Evolutionary conservation across 2,329 filamentous ascomycete genomes (phyloP).

Genomic region (Phialemoniopsis sp.): DNA sequence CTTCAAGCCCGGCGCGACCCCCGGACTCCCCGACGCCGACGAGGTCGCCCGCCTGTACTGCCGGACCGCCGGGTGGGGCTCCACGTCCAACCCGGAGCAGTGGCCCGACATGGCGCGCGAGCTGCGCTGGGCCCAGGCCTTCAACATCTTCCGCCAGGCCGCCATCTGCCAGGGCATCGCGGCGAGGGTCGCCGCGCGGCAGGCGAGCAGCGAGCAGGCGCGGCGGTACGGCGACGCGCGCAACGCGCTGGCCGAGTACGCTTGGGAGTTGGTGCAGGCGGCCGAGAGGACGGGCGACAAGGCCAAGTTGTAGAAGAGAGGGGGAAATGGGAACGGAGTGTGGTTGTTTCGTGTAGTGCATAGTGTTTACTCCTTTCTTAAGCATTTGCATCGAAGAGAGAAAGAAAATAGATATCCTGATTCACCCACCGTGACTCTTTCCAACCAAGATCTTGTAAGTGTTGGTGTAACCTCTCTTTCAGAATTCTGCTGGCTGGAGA

Average conservation of each 20-base stretch:
- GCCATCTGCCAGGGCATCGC: slow-evolving; percentile 84
- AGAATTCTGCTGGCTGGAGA: no score
- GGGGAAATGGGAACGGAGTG: not conserved
- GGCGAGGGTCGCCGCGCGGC: slow-evolving; percentile 75
- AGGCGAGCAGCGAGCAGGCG: slow-evolving; percentile 86
- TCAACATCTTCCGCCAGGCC: slow-evolving; percentile 56
- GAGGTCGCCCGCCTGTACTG: slow-evolving; percentile 29
- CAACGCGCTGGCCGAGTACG: slow-evolving; percentile 69
- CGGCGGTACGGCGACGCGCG: slow-evolving; percentile 66
- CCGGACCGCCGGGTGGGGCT: slow-evolving; percentile 53
- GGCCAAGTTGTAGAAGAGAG: slow-evolving; percentile 10
- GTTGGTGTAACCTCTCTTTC: no score
- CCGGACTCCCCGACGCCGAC: slow-evolving; percentile 43
- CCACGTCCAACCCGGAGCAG: slow-evolving; percentile 7
- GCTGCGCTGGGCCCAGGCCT: slow-evolving; percentile 57
- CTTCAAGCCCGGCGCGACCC: slow-evolving; percentile 60
- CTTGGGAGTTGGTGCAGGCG: slow-evolving; percentile 67
- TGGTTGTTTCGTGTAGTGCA: not conserved
- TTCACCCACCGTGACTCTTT: no score
- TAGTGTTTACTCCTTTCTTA: no score
- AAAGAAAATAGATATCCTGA: no score
- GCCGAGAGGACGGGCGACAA: slow-evolving; percentile 10
- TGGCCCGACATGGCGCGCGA: slow-evolving; percentile 33
- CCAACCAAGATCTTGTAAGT: no score
- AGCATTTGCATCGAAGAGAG: no score